Percentiles rank a stretch among this genome's conserved stretches.
These are phyloP conservation scores for Blepharisma japonicum DNA, from an alignment of 73 alveolate species.

Conservation along the genomic window DNA sequence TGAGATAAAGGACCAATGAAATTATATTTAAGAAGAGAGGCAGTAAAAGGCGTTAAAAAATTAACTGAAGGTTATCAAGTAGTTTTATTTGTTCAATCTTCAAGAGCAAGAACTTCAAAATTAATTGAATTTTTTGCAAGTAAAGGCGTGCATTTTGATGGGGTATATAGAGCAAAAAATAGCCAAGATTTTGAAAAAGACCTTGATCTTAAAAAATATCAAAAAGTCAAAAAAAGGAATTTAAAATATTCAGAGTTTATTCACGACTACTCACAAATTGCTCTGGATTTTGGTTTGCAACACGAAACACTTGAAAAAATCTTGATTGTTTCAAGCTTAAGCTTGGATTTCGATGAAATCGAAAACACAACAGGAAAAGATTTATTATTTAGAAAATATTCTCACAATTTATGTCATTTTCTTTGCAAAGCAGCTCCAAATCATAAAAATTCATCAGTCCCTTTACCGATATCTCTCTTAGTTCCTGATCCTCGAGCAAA, in stretches of 20 bases:
- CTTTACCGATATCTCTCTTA: background rate
- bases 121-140: background rate
- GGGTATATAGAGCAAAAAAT: slow-evolving; percentile 11
- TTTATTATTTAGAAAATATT: background rate
- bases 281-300: slow-evolving; percentile 7
- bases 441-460: background rate
- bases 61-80: background rate
- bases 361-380: slow-evolving; percentile 20
- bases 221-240: too few relatives aligned
- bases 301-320: background rate
- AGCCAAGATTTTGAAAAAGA: background rate
- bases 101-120: background rate
- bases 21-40: slow-evolving; percentile 23
- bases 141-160: background rate
- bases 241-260: background rate
- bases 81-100: slow-evolving; percentile 8
- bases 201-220: too few relatives aligned
- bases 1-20: slow-evolving; percentile 1
- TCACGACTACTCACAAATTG: background rate
- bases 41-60: slow-evolving; percentile 1
- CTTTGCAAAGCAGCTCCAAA: slow-evolving; percentile 5
- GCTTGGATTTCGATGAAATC: background rate
- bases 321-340: slow-evolving; percentile 14
- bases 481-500: slow-evolving; percentile 10
- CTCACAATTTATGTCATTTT: background rate